Base-by-base conservation (phyloP, 202 grass and related monocot genomes). In the Elaeis oleifera region DNA sequence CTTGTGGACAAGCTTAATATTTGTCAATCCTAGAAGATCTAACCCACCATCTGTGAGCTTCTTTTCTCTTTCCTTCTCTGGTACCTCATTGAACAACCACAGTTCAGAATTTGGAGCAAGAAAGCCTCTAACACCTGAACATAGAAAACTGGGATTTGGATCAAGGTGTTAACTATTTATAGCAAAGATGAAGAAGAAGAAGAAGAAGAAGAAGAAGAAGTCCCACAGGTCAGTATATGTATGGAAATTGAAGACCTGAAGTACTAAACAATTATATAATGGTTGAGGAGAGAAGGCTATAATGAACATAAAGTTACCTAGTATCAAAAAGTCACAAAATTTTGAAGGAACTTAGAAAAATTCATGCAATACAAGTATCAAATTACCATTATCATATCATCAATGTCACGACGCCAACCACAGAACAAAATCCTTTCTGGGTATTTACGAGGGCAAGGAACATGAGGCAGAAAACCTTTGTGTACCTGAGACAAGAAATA, bases 311-410 rank as follows among this genome's bases (percentile, higher is more conserved):
- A 44, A 44, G 36, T 44, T 13, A 14, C 36, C 36, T 14, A 44
- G 36, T 14, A 44, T 14, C 36, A 44, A 44, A 44, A 44, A 44
- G 8, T 44, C 11, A 44, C 11, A 44, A 44, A 13, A 44, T 13
- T 3, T 44, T 44, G 36, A 44, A 44, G 36, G 13, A 13, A 44
- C 2, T 13, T 44, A 13, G 9, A 13, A 44, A 44, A 44, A 14
- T 3, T 11, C 2, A 13, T 44, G 58, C 53, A 49, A 59, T 36
- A 23, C 32, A 18, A 58, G 53, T 25, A 29, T 72, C 49, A 56
- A 82, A 48, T 59, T 91, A 97, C 92, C 92, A 81, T 97, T 89
- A 97, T 97, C 92, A 97, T 97, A 79, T 97, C 92, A 56, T 97
- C 85, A 71, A 97, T 91, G 61, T 97, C 92, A 69, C 92, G 92